A percentile compares a stretch with the other conserved stretches of the same genome.
Evolutionary conservation across 805 yeast genomes (phyloP).

Genomic region (Millerozyma miso): DNA sequence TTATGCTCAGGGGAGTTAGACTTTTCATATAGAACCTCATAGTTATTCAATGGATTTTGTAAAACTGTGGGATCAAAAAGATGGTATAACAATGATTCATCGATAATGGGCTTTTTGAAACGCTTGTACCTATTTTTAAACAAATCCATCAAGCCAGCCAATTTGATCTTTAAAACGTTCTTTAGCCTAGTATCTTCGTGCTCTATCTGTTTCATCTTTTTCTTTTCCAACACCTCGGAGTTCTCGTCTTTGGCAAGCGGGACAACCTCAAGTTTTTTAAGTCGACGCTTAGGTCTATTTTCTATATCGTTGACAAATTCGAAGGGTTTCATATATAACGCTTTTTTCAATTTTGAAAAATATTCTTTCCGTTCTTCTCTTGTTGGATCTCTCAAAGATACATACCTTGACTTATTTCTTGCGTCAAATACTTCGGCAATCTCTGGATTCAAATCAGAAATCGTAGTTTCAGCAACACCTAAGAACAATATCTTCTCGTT

Average conservation of each 20-base stretch:
- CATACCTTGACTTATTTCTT: constrained; percentile 38
- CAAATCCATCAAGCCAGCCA: constrained; percentile 84
- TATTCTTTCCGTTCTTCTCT: constrained; percentile 48
- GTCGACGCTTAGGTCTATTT: constrained; percentile 49
- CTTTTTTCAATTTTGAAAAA: constrained; percentile 49
- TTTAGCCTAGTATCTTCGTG: constrained; percentile 77
- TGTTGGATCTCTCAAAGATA: constrained; percentile 43
- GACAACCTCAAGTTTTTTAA: constrained; percentile 36
- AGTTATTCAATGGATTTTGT: constrained; percentile 31
- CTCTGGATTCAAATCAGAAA: constrained; percentile 41
- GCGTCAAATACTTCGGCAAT: constrained; percentile 57
- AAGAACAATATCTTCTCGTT: constrained; percentile 71
- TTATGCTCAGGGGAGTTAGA: constrained; percentile 43
- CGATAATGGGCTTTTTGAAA: constrained; percentile 86
- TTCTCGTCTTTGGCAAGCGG: constrained; percentile 19
- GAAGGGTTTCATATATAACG: constrained; percentile 63
- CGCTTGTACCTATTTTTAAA: constrained; percentile 84
- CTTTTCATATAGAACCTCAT: constrained; percentile 42
- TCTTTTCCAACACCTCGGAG: constrained; percentile 32
- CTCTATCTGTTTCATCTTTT: constrained; percentile 46
- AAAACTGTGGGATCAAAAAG: constrained; percentile 62
- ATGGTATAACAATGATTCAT: constrained; percentile 67
- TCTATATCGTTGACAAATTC: constrained; percentile 63
- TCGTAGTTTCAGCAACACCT: constrained; percentile 59
- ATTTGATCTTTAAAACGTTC: constrained; percentile 77